Base-by-base conservation (phyloP, 768 basidiomycete genomes). In the Mycena indigotica region DNA sequence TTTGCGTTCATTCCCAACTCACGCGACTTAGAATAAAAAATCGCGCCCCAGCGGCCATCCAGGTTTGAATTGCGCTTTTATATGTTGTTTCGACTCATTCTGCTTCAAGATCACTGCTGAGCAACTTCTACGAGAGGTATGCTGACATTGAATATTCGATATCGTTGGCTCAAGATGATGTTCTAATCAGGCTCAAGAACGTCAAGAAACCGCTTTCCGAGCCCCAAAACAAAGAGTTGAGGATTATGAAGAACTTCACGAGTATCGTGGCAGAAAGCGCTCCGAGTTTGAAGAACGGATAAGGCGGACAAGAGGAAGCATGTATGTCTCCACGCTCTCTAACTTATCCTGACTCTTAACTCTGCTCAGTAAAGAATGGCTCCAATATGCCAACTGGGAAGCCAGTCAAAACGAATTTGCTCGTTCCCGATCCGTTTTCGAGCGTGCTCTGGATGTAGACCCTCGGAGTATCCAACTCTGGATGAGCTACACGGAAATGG, bases 351-450 rank as follows among this genome's bases (percentile, higher is more conserved):
- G 57, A n/a, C n/a, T 40, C 24, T 56, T 23, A 60, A 61, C 56
- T 24, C 26, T 23, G 12, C 51, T 29, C 67, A 91, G 89, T 72
- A 91, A 91, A 72, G 90, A 92, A 78, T 92, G 90, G 90, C 73
- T 90, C 13, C 87, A 90, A 67, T 92, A 91, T 63, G 90, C 90
- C 28, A 91, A 87, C 67, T 92, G 90, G 89, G 90, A 92, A 80
- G 94, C 97, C 24, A 91, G 89, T 64, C 97, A 98, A 80, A 95
- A 95, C 65, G 94, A 98, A 78, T 98, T 89, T 67, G 90, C 93
- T 35, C 87, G 96, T 60, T 91, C 97, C 2, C 83, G 97, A 25
- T 98, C 95, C 5, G 88, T 99, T 32, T 99, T 92, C 63, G 97
- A 99, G 74, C 89, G 97, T 65, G 95, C 97, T 0, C 80, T 99